These are phyloP conservation scores for Fimicolochytrium jonesii DNA, from an alignment of 192 early-diverging fungal genomes.

Conservation along the genomic window DNA sequence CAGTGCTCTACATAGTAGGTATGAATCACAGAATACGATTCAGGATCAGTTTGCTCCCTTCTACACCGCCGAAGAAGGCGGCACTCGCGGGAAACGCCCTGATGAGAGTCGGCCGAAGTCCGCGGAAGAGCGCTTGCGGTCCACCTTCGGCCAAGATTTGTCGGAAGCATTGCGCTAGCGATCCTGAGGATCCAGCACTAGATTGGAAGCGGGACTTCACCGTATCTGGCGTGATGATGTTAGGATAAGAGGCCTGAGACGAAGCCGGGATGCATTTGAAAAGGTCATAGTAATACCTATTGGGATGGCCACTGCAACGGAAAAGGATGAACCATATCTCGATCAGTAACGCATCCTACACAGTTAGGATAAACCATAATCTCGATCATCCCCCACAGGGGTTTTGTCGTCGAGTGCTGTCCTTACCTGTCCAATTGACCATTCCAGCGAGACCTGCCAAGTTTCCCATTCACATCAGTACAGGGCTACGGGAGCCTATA, in stretches of 20 bases:
- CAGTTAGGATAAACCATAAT: too few relatives aligned
- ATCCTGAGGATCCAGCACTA: slow-evolving; percentile 54
- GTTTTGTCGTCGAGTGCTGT: neutral
- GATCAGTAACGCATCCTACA: neutral
- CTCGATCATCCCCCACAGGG: too few relatives aligned
- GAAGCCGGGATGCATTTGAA: too few relatives aligned
- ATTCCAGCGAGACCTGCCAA: slow-evolving; percentile 75
- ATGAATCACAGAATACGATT: neutral
- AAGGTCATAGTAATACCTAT: too few relatives aligned
- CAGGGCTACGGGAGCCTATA: neutral
- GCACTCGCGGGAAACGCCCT: slow-evolving; percentile 68
- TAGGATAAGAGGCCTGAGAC: too few relatives aligned
- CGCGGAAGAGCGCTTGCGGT: slow-evolving; percentile 62
- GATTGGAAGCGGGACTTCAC: slow-evolving; percentile 77
- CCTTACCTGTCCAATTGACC: slow-evolving; percentile 40
- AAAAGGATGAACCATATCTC: slow-evolving; percentile 48
- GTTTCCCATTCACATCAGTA: neutral
- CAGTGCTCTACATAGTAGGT: too few relatives aligned
- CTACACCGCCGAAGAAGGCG: slow-evolving; percentile 67
- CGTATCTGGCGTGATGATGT: too few relatives aligned
- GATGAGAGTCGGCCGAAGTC: slow-evolving; percentile 80
- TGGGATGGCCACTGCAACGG: slow-evolving; percentile 79
- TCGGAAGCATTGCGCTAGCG: slow-evolving; percentile 17
- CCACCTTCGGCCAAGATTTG: slow-evolving; percentile 62
- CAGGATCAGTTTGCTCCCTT: slow-evolving; percentile 37